Conservation (phyloP, 306 rosid genomes). For the Quercus agrifolia region DNA sequence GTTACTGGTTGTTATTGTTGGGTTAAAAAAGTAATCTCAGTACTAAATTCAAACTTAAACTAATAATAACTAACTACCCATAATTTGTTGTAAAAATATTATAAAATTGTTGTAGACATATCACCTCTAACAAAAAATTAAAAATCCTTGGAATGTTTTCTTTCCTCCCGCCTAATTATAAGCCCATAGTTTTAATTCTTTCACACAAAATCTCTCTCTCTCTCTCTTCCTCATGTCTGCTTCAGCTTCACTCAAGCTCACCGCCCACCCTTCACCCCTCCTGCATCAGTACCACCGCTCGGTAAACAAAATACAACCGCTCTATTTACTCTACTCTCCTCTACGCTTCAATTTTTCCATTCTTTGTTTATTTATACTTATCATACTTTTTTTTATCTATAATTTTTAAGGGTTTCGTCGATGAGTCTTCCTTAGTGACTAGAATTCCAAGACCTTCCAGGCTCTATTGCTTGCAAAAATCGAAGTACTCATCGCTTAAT, state of each 20-base stretch:
- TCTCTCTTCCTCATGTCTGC: slow-evolving; percentile 20
- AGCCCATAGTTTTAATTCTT: background rate
- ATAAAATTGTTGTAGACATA: too few species aligned
- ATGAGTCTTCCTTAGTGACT: slow-evolving; percentile 14
- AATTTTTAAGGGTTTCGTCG: slow-evolving; percentile 6
- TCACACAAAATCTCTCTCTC: background rate
- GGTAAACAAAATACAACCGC: slow-evolving; percentile 24
- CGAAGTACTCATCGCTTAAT: slow-evolving; percentile 12
- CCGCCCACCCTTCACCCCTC: slow-evolving; percentile 2
- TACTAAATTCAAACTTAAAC: too few species aligned
- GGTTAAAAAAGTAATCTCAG: too few species aligned
- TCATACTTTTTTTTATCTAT: background rate
- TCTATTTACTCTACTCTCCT: background rate
- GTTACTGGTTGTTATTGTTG: too few species aligned
- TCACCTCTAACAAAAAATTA: too few species aligned
- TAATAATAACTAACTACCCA: too few species aligned
- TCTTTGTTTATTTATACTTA: background rate
- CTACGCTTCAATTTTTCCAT: background rate
- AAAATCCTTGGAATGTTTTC: too few species aligned
- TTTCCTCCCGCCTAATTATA: too few species aligned
- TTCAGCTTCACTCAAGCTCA: slow-evolving; percentile 11
- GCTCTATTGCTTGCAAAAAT: slow-evolving; percentile 19
- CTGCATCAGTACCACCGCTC: slow-evolving; percentile 10
- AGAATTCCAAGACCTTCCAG: slow-evolving; percentile 5
- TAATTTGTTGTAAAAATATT: too few species aligned